Base-by-base conservation (phyloP, 2,329 filamentous ascomycete species). In the Zarea fungicola region DNA sequence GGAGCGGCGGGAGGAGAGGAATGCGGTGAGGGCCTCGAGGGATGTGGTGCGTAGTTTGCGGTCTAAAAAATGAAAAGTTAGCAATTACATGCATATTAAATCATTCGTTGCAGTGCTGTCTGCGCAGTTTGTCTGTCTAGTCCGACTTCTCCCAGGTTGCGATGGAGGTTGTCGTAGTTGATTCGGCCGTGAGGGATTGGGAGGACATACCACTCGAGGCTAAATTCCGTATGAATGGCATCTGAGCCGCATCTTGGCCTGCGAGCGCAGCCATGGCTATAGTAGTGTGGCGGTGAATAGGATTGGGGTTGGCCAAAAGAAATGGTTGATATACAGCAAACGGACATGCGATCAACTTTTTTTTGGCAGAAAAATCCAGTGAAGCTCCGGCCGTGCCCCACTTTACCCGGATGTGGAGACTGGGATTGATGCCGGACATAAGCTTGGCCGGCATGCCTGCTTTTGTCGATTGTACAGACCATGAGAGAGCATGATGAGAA, bases 151-250 rank as follows among this genome's bases (percentile, higher is more conserved):
- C n/a, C n/a, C n/a, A n/a, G n/a, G n/a, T n/a, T n/a, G n/a, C n/a
- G n/a, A n/a, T n/a, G n/a, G n/a, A n/a, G n/a, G n/a, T n/a, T n/a
- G n/a, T n/a, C n/a, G n/a, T n/a, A n/a, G n/a, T n/a, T n/a, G n/a
- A n/a, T n/a, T n/a, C n/a, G n/a, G n/a, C n/a, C n/a, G n/a, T 13
- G 40, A 9, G 37, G 18, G n/a, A 18, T 13, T n/a, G 29, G n/a
- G 51, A 41, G 50, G n/a, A 71, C 78, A 54, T 64, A 92, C 89
- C 87, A 70, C 87, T 93, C 29, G 89, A 91, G 48, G 87, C 87
- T 55, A 95, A 81, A 63, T 91, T 84, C 66, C 83, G 87, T 55
- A 95, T 84, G 57, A 95, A 95, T 6, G 88, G 86, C 74, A 80
- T 79, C 52, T 71, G 72, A 50, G 70, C 66, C 59, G 74, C 72